Evolutionary conservation across 2,329 filamentous ascomycete species (phyloP).

Genomic region (Alternaria infectoria): DNA sequence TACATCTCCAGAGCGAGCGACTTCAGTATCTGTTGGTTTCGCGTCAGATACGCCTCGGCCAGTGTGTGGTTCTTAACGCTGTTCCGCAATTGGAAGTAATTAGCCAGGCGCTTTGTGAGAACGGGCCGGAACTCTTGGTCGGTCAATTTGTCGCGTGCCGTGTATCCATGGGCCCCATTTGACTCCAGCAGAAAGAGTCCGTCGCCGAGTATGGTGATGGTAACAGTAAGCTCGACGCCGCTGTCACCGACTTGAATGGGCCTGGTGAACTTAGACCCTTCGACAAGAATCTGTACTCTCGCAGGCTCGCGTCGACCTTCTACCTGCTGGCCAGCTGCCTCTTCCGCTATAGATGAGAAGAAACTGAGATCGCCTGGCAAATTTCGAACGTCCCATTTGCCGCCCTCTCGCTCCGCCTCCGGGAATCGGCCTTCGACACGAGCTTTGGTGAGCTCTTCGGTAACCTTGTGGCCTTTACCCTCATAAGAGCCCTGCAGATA

Average conservation of each 20-base stretch:
- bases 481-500: conserved; percentile 78
- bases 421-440: conserved; percentile 84
- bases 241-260: conserved; percentile 50
- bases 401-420: conserved; percentile 80
- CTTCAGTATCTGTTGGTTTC: conserved; percentile 78
- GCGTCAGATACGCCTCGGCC: conserved; percentile 73
- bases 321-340: conserved; percentile 66
- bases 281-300: conserved; percentile 74
- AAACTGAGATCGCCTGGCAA: conserved; percentile 62
- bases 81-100: conserved; percentile 74
- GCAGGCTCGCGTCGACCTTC: conserved; percentile 72
- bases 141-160: conserved; percentile 76
- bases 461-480: conserved; percentile 75
- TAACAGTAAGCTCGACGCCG: conserved; percentile 73
- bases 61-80: conserved; percentile 69
- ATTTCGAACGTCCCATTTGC: conserved; percentile 80
- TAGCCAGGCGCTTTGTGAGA: conserved; percentile 74
- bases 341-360: conserved; percentile 74
- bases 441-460: conserved; percentile 86
- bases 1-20: conserved; percentile 69
- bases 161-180: conserved; percentile 71
- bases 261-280: conserved; percentile 70
- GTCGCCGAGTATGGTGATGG: conserved; percentile 63
- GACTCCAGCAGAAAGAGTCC: conserved; percentile 63
- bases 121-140: conserved; percentile 76